These are phyloP conservation scores for Kluyveromyces aestuarii DNA, from an alignment of 805 yeast species.

Conservation along the genomic window DNA sequence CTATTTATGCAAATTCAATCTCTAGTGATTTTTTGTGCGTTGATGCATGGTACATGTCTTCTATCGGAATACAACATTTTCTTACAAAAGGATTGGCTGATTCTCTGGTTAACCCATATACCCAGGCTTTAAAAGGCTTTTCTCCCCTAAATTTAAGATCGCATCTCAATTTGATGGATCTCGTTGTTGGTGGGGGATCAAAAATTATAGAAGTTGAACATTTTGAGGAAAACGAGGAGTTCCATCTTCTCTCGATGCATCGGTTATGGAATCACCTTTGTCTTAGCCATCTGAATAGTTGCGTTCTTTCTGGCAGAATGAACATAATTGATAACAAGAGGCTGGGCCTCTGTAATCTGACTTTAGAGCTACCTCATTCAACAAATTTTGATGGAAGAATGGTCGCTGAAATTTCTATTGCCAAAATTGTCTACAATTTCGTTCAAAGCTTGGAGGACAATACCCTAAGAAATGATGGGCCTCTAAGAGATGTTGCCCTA, in stretches of 20 bases:
- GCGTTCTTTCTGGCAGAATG: conserved; percentile 58
- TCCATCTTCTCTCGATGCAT: conserved; percentile 42
- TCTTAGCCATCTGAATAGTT: conserved; percentile 56
- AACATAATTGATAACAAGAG: conserved; percentile 52
- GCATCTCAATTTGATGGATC: not conserved
- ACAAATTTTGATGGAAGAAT: conserved; percentile 79
- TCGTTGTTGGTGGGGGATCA: conserved; percentile 1
- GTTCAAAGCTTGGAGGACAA: conserved; percentile 29
- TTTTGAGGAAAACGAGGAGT: conserved; percentile 35
- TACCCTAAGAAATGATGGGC: not conserved
- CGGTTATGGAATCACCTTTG: conserved; percentile 67
- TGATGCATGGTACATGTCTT: conserved; percentile 66
- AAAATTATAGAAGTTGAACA: not conserved
- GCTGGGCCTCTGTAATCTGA: conserved; percentile 47
- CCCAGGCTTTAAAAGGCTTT: not conserved
- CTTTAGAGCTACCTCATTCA: conserved; percentile 47
- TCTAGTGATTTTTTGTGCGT: conserved; percentile 43
- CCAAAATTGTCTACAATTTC: conserved; percentile 41
- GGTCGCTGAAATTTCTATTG: conserved; percentile 64
- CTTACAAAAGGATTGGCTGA: conserved; percentile 38
- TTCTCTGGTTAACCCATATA: conserved; percentile 4
- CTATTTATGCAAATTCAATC: conserved; percentile 56
- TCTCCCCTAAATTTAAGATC: not conserved
- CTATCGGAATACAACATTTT: conserved; percentile 56
- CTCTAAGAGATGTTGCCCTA: conserved; percentile 32